Evolutionary conservation across 805 yeast species (phyloP).

Genomic region (Allodekkera sacchari): DNA sequence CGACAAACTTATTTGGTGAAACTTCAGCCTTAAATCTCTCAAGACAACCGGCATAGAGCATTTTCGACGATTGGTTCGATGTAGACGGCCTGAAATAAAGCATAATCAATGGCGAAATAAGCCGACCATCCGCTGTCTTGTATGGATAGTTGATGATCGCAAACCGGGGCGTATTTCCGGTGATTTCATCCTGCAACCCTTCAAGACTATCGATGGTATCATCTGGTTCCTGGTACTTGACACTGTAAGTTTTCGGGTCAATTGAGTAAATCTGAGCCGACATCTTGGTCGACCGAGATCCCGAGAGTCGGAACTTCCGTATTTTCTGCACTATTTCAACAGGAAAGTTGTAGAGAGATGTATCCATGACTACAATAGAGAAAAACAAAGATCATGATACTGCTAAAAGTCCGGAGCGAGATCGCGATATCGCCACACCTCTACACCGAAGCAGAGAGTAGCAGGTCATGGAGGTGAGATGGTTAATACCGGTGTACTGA

Average conservation of each 20-base stretch:
- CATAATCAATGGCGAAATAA: slow-evolving; percentile 64
- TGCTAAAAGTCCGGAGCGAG: too few relatives aligned
- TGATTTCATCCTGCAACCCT: slow-evolving; percentile 66
- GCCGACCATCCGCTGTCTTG: slow-evolving; percentile 59
- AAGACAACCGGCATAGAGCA: slow-evolving; percentile 88
- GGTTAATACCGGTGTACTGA: too few relatives aligned
- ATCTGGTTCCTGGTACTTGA: slow-evolving; percentile 34
- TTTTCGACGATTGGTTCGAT: slow-evolving; percentile 69
- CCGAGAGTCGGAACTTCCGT: slow-evolving; percentile 65
- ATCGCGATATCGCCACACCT: too few relatives aligned
- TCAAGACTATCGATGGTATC: slow-evolving; percentile 44
- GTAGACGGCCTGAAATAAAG: slow-evolving; percentile 88
- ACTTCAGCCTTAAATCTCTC: slow-evolving; percentile 72
- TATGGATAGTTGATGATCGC: slow-evolving; percentile 71
- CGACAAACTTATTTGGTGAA: slow-evolving; percentile 60
- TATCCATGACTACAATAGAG: slow-evolving; percentile 24
- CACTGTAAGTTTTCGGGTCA: slow-evolving; percentile 45
- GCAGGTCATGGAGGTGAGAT: too few relatives aligned
- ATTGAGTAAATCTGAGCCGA: slow-evolving; percentile 58
- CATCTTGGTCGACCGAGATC: slow-evolving; percentile 53
- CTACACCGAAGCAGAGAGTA: too few relatives aligned
- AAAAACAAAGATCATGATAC: too few relatives aligned
- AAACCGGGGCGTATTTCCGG: slow-evolving; percentile 75
- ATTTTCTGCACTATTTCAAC: slow-evolving; percentile 51
- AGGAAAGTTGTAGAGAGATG: slow-evolving; percentile 53